Conservation (phyloP, 1,139 yeast species). For the Geotrichum siamense region DNA sequence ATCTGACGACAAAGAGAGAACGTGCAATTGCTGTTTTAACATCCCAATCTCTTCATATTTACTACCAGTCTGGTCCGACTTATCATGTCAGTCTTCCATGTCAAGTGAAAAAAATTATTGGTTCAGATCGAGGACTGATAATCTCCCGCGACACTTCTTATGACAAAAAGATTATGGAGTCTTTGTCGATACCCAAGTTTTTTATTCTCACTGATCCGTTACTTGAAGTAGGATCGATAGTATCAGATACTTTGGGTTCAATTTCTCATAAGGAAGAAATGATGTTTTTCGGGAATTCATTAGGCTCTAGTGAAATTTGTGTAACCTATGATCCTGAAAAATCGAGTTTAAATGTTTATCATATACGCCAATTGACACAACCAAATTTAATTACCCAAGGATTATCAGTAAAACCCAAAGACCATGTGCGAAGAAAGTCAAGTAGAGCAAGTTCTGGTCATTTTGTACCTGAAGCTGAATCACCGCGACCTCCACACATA, state of each 20-base stretch:
- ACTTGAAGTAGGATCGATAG: slow-evolving; percentile 57
- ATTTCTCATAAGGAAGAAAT: slow-evolving; percentile 54
- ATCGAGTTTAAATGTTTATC: slow-evolving; percentile 24
- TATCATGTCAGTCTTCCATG: slow-evolving; percentile 62
- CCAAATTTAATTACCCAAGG: background rate
- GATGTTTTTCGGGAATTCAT: slow-evolving; percentile 24
- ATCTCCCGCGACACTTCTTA: slow-evolving; percentile 43
- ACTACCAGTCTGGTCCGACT: slow-evolving; percentile 50
- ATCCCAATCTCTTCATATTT: slow-evolving; percentile 36
- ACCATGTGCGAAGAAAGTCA: slow-evolving; percentile 13
- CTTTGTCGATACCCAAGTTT: slow-evolving; percentile 37
- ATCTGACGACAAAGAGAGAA: slow-evolving; percentile 26
- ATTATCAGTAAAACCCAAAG: slow-evolving; percentile 2
- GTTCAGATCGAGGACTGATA: slow-evolving; percentile 58
- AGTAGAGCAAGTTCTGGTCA: slow-evolving; percentile 16
- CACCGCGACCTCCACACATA: slow-evolving; percentile 10
- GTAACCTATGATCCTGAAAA: slow-evolving; percentile 25
- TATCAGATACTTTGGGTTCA: slow-evolving; percentile 63
- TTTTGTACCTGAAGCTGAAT: slow-evolving; percentile 4
- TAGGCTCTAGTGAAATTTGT: slow-evolving; percentile 23
- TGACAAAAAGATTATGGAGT: slow-evolving; percentile 12
- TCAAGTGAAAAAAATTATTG: slow-evolving; percentile 46
- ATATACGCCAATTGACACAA: slow-evolving; percentile 20
- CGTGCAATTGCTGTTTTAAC: slow-evolving; percentile 26
- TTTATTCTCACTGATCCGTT: slow-evolving; percentile 63